Evolutionary conservation across 139 green algal species (phyloP).

Genomic region (Yamagishiella unicocca): DNA sequence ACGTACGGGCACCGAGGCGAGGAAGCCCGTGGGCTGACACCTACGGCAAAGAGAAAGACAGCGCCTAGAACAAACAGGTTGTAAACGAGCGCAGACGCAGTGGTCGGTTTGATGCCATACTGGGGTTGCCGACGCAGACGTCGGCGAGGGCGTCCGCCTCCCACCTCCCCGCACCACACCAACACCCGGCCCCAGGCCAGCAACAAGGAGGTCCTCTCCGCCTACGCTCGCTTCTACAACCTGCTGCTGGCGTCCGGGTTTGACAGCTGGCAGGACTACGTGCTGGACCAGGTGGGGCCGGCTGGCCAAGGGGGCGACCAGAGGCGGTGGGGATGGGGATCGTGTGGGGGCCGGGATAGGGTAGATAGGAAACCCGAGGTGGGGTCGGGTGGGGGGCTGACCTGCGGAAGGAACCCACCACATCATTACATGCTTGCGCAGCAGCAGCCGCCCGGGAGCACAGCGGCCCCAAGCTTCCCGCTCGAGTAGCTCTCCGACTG

Average conservation of each 20-base stretch:
- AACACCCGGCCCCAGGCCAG: conserved; percentile 35
- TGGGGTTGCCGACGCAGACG: background rate
- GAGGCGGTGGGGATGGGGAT: background rate
- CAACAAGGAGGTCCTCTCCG: conserved; percentile 64
- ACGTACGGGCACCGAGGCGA: too few species aligned
- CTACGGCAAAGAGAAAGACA: too few species aligned
- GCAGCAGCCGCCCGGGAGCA: too few species aligned
- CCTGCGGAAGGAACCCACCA: too few species aligned
- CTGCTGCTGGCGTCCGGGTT: conserved; percentile 62
- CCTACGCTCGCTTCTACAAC: conserved; percentile 64
- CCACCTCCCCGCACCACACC: background rate
- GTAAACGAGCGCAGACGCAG: background rate
- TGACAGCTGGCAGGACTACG: conserved; percentile 68
- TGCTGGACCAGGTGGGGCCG: conserved; percentile 65
- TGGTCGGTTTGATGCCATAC: background rate
- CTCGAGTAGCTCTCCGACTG: too few species aligned
- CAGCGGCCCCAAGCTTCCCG: too few species aligned
- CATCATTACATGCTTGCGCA: too few species aligned
- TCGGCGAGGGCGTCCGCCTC: background rate
- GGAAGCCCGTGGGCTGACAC: too few species aligned
- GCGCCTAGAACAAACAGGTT: too few species aligned
- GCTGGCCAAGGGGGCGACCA: too few species aligned
- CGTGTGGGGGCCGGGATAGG: background rate
- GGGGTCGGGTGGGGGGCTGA: too few species aligned
- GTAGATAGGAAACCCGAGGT: background rate